Evolutionary conservation across 2,329 filamentous ascomycete species (phyloP), one percentile per base, ranked within the genome.

Genomic region (Thielaviopsis ethacetica): DNA sequence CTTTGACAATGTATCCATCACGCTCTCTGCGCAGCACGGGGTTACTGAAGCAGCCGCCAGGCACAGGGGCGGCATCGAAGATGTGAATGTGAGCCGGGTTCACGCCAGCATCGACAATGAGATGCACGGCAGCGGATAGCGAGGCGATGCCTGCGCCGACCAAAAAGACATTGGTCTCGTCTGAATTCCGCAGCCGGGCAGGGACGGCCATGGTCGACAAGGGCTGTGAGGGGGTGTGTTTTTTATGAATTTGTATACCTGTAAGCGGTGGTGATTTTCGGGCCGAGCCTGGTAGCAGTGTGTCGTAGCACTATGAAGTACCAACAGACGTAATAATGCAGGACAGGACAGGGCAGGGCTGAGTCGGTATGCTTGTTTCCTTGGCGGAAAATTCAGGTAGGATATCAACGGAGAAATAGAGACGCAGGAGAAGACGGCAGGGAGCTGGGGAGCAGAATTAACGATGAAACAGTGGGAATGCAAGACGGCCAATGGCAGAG

Each of bases 1-100:
- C 67, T 22, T 68, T 68, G 57, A 69, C 69, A 54, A 71, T 65
- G 56, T 71, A 71, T 0, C 70, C 70, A 34, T 67, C 66, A 27
- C 30, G 41, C 50, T 62, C 58, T 12, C 66, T 63, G 9, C 67
- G 64, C 61, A 66, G 65, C 1, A 68, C 66, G 13, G 63, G 57
- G 22, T 65, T 67, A 27, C 65, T 64, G 17, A 69, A 65, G 7
- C 66, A 67, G 22, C 68, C 67, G 19, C 69, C 68, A 1, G 69
- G 63, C 7, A 65, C 56, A 12, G 61, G 61, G 13, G 67, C 64
- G 22, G 67, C 66, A 58, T 71, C 70, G 50, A 71, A 62, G 26
- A 72, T 67, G 30, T 69, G 69, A 59, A 72, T 68, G 49, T 66
- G 66, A 12, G 63, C 60, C 0, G 69, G 65, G 0, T 68, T 67